Percentiles rank a stretch among this genome's conserved stretches.
These are phyloP conservation scores for Moricandia moricandioides DNA, from an alignment of 345 rosid genomes.

Conservation along the genomic window DNA sequence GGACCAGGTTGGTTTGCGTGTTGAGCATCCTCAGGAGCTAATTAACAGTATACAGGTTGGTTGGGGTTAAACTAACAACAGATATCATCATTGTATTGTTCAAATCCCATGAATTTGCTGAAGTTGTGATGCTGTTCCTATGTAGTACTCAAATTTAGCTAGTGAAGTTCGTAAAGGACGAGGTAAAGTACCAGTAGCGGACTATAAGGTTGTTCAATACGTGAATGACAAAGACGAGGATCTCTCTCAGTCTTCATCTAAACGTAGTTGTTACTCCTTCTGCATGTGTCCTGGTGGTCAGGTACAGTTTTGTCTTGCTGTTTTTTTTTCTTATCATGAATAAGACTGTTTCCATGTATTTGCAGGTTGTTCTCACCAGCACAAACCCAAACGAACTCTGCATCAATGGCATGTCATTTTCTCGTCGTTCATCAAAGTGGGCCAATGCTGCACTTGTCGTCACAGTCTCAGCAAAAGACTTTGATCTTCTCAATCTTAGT, in stretches of 20 bases:
- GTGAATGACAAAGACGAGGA: constrained; percentile 43
- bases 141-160: constrained; percentile 76
- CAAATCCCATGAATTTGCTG: neutral
- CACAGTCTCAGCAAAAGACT: constrained; percentile 68
- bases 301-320: constrained; percentile 42
- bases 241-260: constrained; percentile 26
- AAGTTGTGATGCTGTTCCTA: neutral
- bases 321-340: neutral
- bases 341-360: neutral
- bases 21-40: constrained; percentile 97
- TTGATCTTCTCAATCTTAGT: constrained; percentile 55
- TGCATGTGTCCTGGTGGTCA: constrained; percentile 99
- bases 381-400: constrained; percentile 83
- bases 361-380: constrained; percentile 93
- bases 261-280: constrained; percentile 89
- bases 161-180: constrained; percentile 67
- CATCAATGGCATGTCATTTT: constrained; percentile 96
- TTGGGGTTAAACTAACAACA: neutral
- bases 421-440: constrained; percentile 93
- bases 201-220: constrained; percentile 79
- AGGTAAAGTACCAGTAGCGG: constrained; percentile 94
- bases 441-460: constrained; percentile 94
- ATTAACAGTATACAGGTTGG: constrained; percentile 83
- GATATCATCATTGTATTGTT: neutral
- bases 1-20: constrained; percentile 82